Conservation (phyloP, 2,329 filamentous ascomycete genomes). For the Claviceps paspali region DNA sequence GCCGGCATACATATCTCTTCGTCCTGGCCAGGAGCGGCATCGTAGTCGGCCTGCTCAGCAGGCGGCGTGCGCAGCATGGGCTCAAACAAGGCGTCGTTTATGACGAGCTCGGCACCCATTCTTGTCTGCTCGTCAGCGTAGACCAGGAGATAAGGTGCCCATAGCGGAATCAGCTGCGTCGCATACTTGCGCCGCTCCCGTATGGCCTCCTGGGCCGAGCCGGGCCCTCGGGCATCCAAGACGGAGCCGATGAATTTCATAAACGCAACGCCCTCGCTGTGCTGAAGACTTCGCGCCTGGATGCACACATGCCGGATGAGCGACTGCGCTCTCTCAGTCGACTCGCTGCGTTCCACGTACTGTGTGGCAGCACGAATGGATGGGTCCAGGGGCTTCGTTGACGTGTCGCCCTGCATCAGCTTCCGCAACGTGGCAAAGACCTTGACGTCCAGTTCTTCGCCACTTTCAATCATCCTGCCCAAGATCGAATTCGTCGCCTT, state of each 20-base stretch:
- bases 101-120: constrained; percentile 25
- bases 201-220: constrained; percentile 13
- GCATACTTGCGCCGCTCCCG: constrained; percentile 10
- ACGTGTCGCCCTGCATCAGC: constrained; percentile 32
- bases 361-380: constrained; percentile 41
- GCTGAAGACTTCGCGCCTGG: constrained; percentile 29
- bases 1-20: constrained; percentile 7
- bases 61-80: constrained; percentile 9
- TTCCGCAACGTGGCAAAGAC: constrained; percentile 38
- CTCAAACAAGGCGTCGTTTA: constrained; percentile 28
- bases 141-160: constrained; percentile 35
- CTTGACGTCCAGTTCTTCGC: constrained; percentile 31
- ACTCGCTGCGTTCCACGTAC: constrained; percentile 32
- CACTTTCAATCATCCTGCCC: constrained; percentile 36
- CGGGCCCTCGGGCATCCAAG: constrained; percentile 14
- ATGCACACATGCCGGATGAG: constrained; percentile 28
- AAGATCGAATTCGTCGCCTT: constrained; percentile 40
- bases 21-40: neutral
- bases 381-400: constrained; percentile 30
- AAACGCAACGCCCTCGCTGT: constrained; percentile 32
- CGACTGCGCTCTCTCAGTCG: constrained; percentile 17
- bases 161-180: constrained; percentile 22
- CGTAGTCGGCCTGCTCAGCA: neutral
- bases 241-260: constrained; percentile 26
- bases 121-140: constrained; percentile 29